Conservation (phyloP, 148 eudicot species). For the Silene conica region DNA sequence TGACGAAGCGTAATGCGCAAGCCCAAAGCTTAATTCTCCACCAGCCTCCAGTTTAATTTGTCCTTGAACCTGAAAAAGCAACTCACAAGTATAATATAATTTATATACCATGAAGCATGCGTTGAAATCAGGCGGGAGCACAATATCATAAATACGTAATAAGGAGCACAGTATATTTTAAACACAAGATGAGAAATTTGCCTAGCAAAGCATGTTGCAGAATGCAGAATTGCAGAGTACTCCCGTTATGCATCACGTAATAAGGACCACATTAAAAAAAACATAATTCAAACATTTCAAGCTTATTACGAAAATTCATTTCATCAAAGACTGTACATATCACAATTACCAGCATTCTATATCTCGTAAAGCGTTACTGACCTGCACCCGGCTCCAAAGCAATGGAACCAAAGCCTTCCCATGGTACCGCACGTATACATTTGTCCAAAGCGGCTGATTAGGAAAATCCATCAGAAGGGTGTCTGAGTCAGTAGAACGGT, state of each 20-base stretch:
- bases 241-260: neutral
- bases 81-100: slow-evolving; percentile 14
- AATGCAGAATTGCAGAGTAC: neutral
- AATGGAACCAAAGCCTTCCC: slow-evolving; percentile 89
- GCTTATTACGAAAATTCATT: neutral
- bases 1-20: slow-evolving; percentile 74
- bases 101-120: neutral
- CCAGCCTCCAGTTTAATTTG: slow-evolving; percentile 72
- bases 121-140: neutral
- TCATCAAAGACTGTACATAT: neutral
- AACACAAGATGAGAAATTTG: too few relatives aligned
- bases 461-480: slow-evolving; percentile 90
- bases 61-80: slow-evolving; percentile 76
- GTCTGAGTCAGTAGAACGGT: slow-evolving; percentile 72
- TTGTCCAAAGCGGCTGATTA: slow-evolving; percentile 89
- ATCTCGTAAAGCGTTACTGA: slow-evolving; percentile 26
- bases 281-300: neutral
- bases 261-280: neutral
- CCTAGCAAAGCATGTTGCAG: neutral
- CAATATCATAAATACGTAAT: neutral
- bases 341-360: neutral
- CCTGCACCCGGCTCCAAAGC: slow-evolving; percentile 99
- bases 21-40: slow-evolving; percentile 89
- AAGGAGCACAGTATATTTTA: too few relatives aligned
- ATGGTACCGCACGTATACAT: slow-evolving; percentile 66